These are phyloP conservation scores for Aspergillus arachidicola DNA, from an alignment of 2,329 filamentous ascomycete species.

Conservation along the genomic window DNA sequence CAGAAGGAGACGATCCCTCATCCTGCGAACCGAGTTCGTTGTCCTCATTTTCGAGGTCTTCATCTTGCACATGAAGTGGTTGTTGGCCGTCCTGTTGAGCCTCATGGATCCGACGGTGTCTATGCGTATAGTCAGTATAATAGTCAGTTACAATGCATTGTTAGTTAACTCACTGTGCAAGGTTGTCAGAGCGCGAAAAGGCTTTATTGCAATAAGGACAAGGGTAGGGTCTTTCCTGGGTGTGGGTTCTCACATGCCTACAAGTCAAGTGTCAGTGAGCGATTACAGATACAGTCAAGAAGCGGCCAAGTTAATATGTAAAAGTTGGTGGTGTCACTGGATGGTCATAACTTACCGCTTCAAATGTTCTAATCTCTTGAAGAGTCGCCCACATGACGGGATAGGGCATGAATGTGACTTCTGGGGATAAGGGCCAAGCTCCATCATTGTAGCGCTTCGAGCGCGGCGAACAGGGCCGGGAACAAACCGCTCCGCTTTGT, in stretches of 20 bases:
- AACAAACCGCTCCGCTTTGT: constrained; percentile 55
- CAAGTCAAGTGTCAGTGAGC: constrained; percentile 53
- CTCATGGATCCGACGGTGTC: constrained; percentile 81
- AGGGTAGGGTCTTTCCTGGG: constrained; percentile 97
- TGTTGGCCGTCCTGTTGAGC: constrained; percentile 61
- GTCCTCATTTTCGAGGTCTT: constrained; percentile 86
- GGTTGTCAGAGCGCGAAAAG: constrained; percentile 97
- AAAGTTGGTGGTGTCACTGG: constrained; percentile 12
- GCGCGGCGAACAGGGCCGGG: constrained; percentile 83
- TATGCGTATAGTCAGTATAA: constrained; percentile 45
- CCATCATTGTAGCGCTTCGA: constrained; percentile 93
- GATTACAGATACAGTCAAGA: constrained; percentile 48
- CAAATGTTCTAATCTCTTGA: constrained; percentile 98
- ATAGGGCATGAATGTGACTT: constrained; percentile 99
- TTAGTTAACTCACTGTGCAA: constrained; percentile 76
- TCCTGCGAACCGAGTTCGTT: constrained; percentile 81
- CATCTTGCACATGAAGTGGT: constrained; percentile 58
- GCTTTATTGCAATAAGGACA: constrained; percentile 98
- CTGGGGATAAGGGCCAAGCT: constrained; percentile 92
- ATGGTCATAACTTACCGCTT: constrained; percentile 75
- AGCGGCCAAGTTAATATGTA: constrained; percentile 25
- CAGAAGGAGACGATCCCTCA: constrained; percentile 68
- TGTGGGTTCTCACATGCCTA: constrained; percentile 98
- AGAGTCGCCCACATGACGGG: constrained; percentile 91
- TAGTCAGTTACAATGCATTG: not conserved